Conservation (phyloP, 495 filamentous ascomycete species). For the Extremus antarcticus region DNA sequence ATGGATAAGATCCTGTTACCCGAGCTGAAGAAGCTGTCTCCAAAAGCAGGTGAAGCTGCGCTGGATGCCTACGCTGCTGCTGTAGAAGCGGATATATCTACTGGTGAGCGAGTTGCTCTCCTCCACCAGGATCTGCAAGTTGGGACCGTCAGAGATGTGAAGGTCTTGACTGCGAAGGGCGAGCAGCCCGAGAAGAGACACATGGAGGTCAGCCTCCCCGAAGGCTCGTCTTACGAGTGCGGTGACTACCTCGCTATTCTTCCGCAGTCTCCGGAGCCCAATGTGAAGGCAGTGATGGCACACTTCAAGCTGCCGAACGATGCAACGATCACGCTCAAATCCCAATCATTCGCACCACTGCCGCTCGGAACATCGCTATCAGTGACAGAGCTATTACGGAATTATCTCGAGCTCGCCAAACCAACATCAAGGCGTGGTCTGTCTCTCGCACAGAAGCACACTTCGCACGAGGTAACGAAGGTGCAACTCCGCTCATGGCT, state of each 20-base stretch:
- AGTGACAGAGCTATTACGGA: slow-evolving; percentile 46
- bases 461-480: slow-evolving; percentile 27
- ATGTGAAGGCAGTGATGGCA: slow-evolving; percentile 42
- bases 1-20: too few relatives aligned
- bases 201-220: slow-evolving; percentile 54
- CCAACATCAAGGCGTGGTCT: slow-evolving; percentile 48
- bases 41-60: not conserved
- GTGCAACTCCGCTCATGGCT: slow-evolving; percentile 34
- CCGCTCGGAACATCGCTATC: slow-evolving; percentile 50
- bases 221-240: slow-evolving; percentile 52
- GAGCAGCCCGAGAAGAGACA: slow-evolving; percentile 48
- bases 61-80: not conserved
- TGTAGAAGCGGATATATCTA: not conserved
- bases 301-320: slow-evolving; percentile 53
- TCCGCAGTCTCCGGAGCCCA: slow-evolving; percentile 53
- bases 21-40: too few relatives aligned
- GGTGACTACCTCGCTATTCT: slow-evolving; percentile 70
- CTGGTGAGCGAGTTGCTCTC: not conserved
- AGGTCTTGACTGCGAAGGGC: not conserved
- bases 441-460: slow-evolving; percentile 20
- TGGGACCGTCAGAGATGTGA: slow-evolving; percentile 40
- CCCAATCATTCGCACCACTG: slow-evolving; percentile 40
- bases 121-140: not conserved
- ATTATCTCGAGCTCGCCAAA: slow-evolving; percentile 62
- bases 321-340: slow-evolving; percentile 39